Evolutionary conservation across 169 alveolate genomes (phyloP), one percentile per base, ranked within the genome.

Genomic region (Ophryocystis elektroscirrha): DNA sequence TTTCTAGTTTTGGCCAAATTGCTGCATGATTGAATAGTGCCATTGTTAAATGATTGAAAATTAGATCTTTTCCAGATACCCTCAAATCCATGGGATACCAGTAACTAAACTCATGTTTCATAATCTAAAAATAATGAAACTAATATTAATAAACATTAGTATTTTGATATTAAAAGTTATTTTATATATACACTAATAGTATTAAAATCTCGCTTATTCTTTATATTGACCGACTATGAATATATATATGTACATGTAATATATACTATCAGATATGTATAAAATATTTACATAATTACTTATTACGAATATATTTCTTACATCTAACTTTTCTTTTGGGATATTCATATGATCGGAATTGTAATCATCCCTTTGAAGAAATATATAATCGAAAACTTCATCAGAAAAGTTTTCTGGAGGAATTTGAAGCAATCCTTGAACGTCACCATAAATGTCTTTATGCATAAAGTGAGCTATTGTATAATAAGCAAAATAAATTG

Each of bases 401-500:
- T 77, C 86, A 18, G 84, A 85, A 53, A 92, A 44, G 51, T 87
- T 76, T 24, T 76, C 81, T 0, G 94, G 81, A 15, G 53, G 60
- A 30, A 87, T 64, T 35, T 85, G 84, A 2, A 83, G 56, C 5
- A 74, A 62, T 18, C 93, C 95, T 0, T 68, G 72, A 35, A 50
- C 53, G 18, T 70, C 67, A 16, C 96, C 96, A 59, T 76, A 77
- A 1, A 83, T 61, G 51, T 63, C 59, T 20, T 59, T 84, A 71
- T 91, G 95, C 29, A 94, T 70, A 48, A 76, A 84, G 67, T 94
- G 97, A 7, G 94, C 85, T 28, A 94, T 77, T 35, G 98, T 89
- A 74, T 94, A 94, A 70, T 86, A 91, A 19, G 99, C 98, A 95
- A 94, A 85, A 63, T 94, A 94, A 44, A 94, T 87, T 18, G 99